Evolutionary conservation across 2,329 filamentous ascomycete genomes (phyloP).

Genomic region (Blastomyces emzantsi): DNA sequence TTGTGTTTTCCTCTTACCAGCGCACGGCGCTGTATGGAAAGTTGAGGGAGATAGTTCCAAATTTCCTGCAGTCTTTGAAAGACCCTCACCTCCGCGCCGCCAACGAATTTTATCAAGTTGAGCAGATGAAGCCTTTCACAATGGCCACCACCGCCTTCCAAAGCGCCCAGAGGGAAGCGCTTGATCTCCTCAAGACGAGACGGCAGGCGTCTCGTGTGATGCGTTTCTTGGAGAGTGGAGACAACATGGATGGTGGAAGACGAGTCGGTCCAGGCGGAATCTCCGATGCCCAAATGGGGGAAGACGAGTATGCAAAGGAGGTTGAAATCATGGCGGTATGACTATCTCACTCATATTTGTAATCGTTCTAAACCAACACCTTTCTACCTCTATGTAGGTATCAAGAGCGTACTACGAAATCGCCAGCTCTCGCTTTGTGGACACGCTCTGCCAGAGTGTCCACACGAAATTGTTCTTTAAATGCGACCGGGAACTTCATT

Average conservation of each 20-base stretch:
- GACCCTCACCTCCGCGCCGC: constrained; percentile 35
- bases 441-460: constrained; percentile 31
- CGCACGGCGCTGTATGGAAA: constrained; percentile 30
- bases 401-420: constrained; percentile 34
- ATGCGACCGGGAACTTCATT: constrained; percentile 27
- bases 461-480: constrained; percentile 30
- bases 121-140: constrained; percentile 50
- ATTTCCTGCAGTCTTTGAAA: constrained; percentile 40
- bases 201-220: constrained; percentile 19
- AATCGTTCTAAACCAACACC: constrained; percentile 9
- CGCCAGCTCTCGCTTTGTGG: constrained; percentile 32
- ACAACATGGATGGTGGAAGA: constrained; percentile 14
- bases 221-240: constrained; percentile 14
- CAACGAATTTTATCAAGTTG: constrained; percentile 45
- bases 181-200: constrained; percentile 12
- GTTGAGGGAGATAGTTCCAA: constrained; percentile 34
- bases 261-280: constrained; percentile 22
- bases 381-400: constrained; percentile 19
- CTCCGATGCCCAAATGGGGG: constrained; percentile 22
- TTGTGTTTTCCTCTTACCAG: constrained; percentile 26
- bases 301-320: constrained; percentile 30
- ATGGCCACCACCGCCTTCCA: constrained; percentile 30
- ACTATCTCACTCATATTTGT: neutral
- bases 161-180: constrained; percentile 15
- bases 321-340: constrained; percentile 36